Evolutionary conservation across 139 green algal species (phyloP), one percentile per base, ranked within the genome.

Genomic region (Trebouxia sp.): DNA sequence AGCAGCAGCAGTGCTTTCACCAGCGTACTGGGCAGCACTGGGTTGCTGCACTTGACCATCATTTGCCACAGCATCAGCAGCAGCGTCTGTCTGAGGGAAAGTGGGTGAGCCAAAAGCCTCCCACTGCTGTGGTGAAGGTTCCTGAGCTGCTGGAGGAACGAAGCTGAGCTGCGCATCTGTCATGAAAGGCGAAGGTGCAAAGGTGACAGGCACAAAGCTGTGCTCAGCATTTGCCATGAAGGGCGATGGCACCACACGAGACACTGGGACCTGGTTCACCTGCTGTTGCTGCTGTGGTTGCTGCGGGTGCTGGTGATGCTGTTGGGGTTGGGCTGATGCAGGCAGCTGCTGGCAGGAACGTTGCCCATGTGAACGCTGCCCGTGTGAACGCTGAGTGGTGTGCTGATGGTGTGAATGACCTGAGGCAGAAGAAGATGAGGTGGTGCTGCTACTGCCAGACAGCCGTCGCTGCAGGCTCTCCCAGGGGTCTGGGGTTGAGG

Each of bases 101-200:
- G 62, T 72, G 5, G 62, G 32, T 11, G 62, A 41, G 3, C 32
- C 32, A 45, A 72, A 72, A 6, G 62, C 12, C 20, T 72, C 62
- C 62, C 62, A 72, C 3, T 32, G 12, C 14, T 17, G 5, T 45
- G 62, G 32, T 22, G 32, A 32, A 30, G 20, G 14, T 66, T 66
- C n/a, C 26, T 66, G 55, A 66, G 55, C 5, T 14, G n/a, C n/a
- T n/a, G n/a, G n/a, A n/a, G 62, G 62, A 39, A 24, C 62, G n/a
- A 43, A 70, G 32, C 62, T 72, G 62, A 45, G 62, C 35, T 72
- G 32, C 11, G 62, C 62, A 14, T 72, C 62, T 45, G 62, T 35
- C 62, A 72, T 65, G 55, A 65, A 65, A 30, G 55, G 55, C 6
- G 55, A 65, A 37, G 22, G 24, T 14, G n/a, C 24, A 30, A 8